phyloP scores from a whole-genome alignment of 2,329 filamentous ascomycete genomes.

The Colletotrichum destructivum region DNA sequence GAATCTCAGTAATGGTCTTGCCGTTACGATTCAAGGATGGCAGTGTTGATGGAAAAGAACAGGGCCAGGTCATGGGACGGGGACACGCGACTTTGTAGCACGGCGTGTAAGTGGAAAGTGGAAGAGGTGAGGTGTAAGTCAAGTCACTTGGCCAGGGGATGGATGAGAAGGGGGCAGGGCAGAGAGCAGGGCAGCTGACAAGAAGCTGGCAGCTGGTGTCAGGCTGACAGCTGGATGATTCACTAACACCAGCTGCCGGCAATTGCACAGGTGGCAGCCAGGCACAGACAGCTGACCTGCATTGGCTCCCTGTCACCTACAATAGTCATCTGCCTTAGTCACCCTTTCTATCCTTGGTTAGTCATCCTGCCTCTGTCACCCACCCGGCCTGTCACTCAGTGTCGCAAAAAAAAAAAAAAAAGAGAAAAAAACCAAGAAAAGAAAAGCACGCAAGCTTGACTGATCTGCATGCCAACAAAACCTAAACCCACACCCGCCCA shows the following conservation, averaged over 20 bases:
- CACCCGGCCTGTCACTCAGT: not conserved
- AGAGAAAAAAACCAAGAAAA: no score
- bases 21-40: not conserved
- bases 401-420: not conserved
- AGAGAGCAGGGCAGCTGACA: not conserved
- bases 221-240: not conserved
- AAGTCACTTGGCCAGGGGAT: slow-evolving; percentile 6
- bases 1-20: not conserved
- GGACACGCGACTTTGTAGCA: not conserved
- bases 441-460: slow-evolving; percentile 3
- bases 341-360: not conserved
- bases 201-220: not conserved
- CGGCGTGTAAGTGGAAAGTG: not conserved
- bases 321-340: not conserved
- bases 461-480: not conserved
- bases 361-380: no score
- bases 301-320: not conserved
- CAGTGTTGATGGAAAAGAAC: not conserved
- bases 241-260: not conserved
- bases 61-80: not conserved
- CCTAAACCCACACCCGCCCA: slow-evolving; percentile 17
- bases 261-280: not conserved
- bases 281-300: slow-evolving; percentile 8
- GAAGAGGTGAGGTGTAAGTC: slow-evolving; percentile 2
- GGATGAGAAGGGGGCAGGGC: not conserved